Evolutionary conservation across 2,329 filamentous ascomycete species (phyloP), one percentile per base, ranked within the genome.

Genomic region (Aciculosporium take): DNA sequence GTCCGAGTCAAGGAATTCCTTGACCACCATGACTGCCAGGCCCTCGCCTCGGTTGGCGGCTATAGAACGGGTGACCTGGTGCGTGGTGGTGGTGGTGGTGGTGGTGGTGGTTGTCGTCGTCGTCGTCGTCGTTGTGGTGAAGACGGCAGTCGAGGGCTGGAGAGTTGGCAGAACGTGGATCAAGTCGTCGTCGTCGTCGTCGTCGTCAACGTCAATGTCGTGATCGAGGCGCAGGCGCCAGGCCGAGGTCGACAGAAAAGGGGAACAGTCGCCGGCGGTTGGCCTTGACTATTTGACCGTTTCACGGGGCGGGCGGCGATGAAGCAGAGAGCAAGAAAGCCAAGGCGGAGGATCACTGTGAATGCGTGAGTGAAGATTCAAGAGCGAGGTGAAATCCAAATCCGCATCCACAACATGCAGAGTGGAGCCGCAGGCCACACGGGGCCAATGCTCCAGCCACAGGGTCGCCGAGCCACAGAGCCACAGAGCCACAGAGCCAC

Each of bases 1-100:
- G 61, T 80, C 70, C 50, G 74, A 78, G 68, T 78, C 72, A 54
- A 81, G 67, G 56, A 68, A 68, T 64, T 77, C 73, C 65, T 76
- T 76, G 55, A 53, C 51, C 51, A 61, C 59, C 72, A 76, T 76
- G 54, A 53, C 55, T 48, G 49, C 47, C 41, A 42, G 42, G 48
- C 50, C 48, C 45, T 54, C 54, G 54, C 54, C 57, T 51, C 49
- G 51, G 49, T 49, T 54, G 55, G 56, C 56, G 50, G 58, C 55
- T 51, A 48, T 43, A 53, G 51, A 47, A 54, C 50, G 48, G 47
- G 48, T 46, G 41, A 46, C 48, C 45, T 29, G 27, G 24, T 23
- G 25, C 13, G 44, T 27, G 46, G 28, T 32, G 15, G 25, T 21
- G 37, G 25, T 18, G 43, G 15, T 13, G 32, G 34, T 37, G 25